Evolutionary conservation across 805 yeast species (phyloP).

Genomic region (Candida morakotiae): DNA sequence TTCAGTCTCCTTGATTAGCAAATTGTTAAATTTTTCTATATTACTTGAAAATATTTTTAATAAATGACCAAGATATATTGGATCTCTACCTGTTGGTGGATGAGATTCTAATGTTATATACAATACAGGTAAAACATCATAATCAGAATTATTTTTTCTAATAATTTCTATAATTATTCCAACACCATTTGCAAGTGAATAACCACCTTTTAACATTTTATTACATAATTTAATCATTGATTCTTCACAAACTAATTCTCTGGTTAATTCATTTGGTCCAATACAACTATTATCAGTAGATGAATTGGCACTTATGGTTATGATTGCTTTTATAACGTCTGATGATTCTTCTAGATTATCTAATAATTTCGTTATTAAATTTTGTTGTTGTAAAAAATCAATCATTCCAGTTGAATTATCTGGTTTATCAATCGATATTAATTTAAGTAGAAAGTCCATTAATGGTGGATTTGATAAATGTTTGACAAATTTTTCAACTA

Average conservation of each 20-base stretch:
- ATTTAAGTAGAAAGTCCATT: slow-evolving; percentile 42
- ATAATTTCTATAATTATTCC: slow-evolving; percentile 45
- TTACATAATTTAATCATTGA: slow-evolving; percentile 32
- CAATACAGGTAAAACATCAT: slow-evolving; percentile 41
- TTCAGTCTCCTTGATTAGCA: slow-evolving; percentile 22
- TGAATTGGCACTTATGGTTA: slow-evolving; percentile 44
- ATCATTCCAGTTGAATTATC: slow-evolving; percentile 45
- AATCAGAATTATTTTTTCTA: slow-evolving; percentile 43
- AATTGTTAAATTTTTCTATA: slow-evolving; percentile 32
- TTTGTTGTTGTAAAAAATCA: slow-evolving; percentile 40
- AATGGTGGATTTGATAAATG: slow-evolving; percentile 44
- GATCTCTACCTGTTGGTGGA: slow-evolving; percentile 46
- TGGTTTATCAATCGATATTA: slow-evolving; percentile 44
- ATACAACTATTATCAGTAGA: slow-evolving; percentile 43
- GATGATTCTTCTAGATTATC: slow-evolving; percentile 24
- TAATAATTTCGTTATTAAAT: slow-evolving; percentile 31
- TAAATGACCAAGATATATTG: slow-evolving; percentile 42
- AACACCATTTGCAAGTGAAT: slow-evolving; percentile 46
- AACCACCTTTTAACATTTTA: slow-evolving; percentile 43
- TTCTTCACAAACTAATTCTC: slow-evolving; percentile 38
- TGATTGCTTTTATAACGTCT: slow-evolving; percentile 42
- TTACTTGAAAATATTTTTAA: slow-evolving; percentile 36
- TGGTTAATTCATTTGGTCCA: slow-evolving; percentile 44
- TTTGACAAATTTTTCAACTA: slow-evolving; percentile 39
- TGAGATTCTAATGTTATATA: slow-evolving; percentile 43